phyloP scores from a whole-genome alignment of 345 rosid species.

The Salix dunnii region DNA sequence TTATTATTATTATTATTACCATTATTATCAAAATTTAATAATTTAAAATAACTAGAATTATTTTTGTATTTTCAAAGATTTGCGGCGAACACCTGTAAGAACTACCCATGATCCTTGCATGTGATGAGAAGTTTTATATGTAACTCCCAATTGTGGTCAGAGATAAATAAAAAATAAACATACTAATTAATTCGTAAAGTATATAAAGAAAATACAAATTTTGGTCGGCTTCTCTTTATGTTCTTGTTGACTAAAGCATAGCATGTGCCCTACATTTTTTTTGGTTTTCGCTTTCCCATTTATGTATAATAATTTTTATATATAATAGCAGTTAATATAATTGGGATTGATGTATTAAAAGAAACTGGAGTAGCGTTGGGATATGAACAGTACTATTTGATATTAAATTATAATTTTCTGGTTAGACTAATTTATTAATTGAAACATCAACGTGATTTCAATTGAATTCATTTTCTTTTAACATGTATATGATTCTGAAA shows the following conservation, averaged over 20 bases:
- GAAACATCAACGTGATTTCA: slow-evolving; percentile 26
- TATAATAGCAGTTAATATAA: too few species aligned
- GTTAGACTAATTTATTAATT: neutral
- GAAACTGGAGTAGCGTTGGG: too few species aligned
- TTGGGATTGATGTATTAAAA: too few species aligned
- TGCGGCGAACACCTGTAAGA: slow-evolving; percentile 54
- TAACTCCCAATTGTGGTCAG: neutral
- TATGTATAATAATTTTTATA: too few species aligned
- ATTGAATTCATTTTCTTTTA: neutral
- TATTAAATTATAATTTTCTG: neutral
- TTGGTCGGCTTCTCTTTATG: slow-evolving; percentile 27
- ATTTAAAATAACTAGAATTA: neutral
- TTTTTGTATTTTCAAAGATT: slow-evolving; percentile 35
- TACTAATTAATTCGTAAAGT: neutral
- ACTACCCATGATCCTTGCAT: slow-evolving; percentile 66
- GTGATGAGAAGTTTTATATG: slow-evolving; percentile 36
- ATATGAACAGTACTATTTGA: too few species aligned
- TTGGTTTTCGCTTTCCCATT: neutral
- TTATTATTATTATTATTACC: too few species aligned
- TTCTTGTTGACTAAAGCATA: slow-evolving; percentile 29
- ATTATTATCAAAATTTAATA: neutral
- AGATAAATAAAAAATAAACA: neutral
- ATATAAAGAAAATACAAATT: slow-evolving; percentile 18
- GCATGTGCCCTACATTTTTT: slow-evolving; percentile 17
- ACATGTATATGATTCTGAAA: slow-evolving; percentile 10